phyloP scores from a whole-genome alignment of 352 stramenopile genomes.

The Pythium myriotylum region DNA sequence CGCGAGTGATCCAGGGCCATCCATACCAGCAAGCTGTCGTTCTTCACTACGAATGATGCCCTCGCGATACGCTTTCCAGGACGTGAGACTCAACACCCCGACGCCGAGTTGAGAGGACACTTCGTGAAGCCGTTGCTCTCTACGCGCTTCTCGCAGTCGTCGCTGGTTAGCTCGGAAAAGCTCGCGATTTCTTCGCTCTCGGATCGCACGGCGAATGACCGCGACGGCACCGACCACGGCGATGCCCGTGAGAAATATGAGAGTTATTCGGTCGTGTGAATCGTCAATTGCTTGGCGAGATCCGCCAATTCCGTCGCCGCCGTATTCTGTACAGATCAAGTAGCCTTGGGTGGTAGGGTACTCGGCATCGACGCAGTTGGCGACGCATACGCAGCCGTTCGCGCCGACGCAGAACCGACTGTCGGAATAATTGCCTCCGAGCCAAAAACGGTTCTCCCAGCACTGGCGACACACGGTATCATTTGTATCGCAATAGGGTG shows the following conservation, averaged over 20 bases:
- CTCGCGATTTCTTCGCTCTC: neutral
- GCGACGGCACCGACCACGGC: too few species aligned
- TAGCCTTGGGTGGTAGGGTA: neutral
- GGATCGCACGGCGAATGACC: neutral
- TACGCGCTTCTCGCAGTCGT: neutral
- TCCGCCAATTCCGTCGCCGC: too few species aligned
- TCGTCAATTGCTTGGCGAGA: too few species aligned
- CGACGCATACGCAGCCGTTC: conserved; percentile 12
- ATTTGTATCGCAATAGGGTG: conserved; percentile 3
- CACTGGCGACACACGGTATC: neutral
- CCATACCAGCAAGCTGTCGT: neutral
- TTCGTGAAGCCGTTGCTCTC: neutral
- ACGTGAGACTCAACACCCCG: neutral
- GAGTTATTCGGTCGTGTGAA: too few species aligned
- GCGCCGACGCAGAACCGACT: conserved; percentile 13
- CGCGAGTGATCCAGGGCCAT: neutral
- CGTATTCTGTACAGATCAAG: neutral
- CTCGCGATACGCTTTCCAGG: neutral
- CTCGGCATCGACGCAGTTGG: conserved; percentile 4
- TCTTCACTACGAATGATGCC: neutral
- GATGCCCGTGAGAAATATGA: too few species aligned
- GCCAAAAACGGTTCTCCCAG: neutral
- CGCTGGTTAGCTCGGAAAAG: neutral
- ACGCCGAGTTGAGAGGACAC: neutral
- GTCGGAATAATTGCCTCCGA: neutral